Evolutionary conservation across 2,329 filamentous ascomycete genomes (phyloP).

Genomic region (Colletotrichum karsti): DNA sequence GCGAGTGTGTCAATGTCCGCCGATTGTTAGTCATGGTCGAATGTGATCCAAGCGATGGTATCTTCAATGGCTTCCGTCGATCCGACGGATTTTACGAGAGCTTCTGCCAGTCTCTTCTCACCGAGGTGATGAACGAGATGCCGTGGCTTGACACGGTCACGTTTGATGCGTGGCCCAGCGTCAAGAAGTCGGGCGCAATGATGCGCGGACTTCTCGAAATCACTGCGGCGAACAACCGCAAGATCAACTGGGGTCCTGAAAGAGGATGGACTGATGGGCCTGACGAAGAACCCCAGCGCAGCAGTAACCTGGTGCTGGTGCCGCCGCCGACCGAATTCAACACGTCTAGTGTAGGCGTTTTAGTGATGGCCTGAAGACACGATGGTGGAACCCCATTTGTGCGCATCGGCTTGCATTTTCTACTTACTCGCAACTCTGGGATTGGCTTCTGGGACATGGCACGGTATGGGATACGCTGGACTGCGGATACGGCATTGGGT

Average conservation of each 20-base stretch:
- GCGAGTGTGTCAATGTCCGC: constrained; percentile 67
- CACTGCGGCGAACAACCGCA: constrained; percentile 55
- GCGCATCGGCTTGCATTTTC: background rate
- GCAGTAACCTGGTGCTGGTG: constrained; percentile 11
- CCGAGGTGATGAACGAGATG: constrained; percentile 63
- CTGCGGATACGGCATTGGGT: background rate
- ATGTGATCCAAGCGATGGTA: constrained; percentile 73
- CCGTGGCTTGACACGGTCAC: constrained; percentile 67
- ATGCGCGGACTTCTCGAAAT: constrained; percentile 67
- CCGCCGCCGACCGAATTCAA: constrained; percentile 11
- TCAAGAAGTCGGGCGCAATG: constrained; percentile 72
- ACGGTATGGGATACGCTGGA: background rate
- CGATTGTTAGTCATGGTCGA: constrained; percentile 75
- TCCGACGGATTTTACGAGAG: constrained; percentile 74
- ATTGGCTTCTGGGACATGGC: background rate
- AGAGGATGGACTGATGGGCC: constrained; percentile 70
- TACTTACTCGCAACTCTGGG: background rate
- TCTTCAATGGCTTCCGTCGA: constrained; percentile 74
- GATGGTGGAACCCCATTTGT: background rate
- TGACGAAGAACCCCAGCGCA: constrained; percentile 43
- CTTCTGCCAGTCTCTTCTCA: constrained; percentile 68
- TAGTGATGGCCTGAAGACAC: constrained; percentile 23
- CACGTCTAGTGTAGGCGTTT: constrained; percentile 16
- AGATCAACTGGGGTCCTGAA: constrained; percentile 73
- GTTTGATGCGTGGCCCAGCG: constrained; percentile 74